These are phyloP conservation scores for Pouteria glomerata DNA, from an alignment of 148 eudicot species.

Conservation along the genomic window DNA sequence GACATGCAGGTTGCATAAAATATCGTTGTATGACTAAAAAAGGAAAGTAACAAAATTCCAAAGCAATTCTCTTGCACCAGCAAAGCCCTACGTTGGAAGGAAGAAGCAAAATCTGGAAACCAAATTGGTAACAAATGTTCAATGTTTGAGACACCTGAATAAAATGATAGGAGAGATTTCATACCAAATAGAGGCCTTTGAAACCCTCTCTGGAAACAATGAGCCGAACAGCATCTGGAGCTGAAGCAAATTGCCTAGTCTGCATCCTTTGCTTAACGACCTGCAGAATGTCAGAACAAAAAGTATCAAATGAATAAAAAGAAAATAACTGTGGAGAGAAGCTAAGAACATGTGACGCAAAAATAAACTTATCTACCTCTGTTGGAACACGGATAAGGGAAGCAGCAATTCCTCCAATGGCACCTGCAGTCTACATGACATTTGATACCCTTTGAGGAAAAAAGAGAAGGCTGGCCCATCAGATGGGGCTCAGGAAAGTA, in stretches of 20 bases:
- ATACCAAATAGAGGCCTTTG: constrained; percentile 96
- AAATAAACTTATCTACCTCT: constrained; percentile 45
- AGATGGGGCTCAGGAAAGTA: background rate
- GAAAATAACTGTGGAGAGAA: background rate
- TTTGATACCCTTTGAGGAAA: constrained; percentile 11
- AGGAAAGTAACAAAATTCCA: background rate
- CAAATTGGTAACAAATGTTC: background rate
- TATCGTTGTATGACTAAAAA: background rate
- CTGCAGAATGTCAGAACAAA: constrained; percentile 28
- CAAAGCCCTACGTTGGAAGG: background rate
- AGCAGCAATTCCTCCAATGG: constrained; percentile 88
- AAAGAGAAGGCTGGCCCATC: background rate
- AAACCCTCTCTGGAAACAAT: constrained; percentile 82
- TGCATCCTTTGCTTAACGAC: constrained; percentile 99
- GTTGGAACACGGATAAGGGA: constrained; percentile 95
- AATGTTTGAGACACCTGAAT: background rate
- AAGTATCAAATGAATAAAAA: constrained; percentile 14
- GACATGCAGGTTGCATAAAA: background rate
- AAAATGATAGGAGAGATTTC: constrained; percentile 15
- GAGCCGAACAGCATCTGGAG: constrained; percentile 77
- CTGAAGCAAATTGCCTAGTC: constrained; percentile 81
- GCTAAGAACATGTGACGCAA: background rate
- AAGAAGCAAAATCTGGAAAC: constrained; percentile 2
- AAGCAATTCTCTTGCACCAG: background rate
- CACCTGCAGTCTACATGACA: constrained; percentile 78